Conservation (phyloP, 805 yeast species). For the Spathaspora sp. region DNA sequence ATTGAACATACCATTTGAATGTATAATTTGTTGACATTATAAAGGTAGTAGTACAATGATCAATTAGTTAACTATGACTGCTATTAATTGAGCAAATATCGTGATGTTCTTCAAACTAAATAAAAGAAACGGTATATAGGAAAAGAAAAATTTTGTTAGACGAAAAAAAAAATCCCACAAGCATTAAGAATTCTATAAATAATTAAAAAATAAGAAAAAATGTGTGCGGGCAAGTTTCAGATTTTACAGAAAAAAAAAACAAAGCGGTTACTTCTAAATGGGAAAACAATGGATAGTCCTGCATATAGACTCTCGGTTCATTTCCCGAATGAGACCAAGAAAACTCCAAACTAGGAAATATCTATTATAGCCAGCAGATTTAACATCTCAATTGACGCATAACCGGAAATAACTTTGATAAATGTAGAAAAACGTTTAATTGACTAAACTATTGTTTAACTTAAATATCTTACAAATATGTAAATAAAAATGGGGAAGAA, state of each 20-base stretch:
- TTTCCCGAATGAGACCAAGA: background rate
- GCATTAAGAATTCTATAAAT: background rate
- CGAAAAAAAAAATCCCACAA: background rate
- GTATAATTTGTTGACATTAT: constrained; percentile 21
- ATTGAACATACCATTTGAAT: constrained; percentile 37
- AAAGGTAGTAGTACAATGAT: background rate
- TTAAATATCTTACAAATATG: no score
- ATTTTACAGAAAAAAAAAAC: background rate
- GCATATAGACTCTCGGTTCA: background rate
- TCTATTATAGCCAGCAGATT: background rate
- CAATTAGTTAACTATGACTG: background rate
- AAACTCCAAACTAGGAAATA: background rate
- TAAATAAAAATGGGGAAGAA: no score
- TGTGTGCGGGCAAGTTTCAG: background rate
- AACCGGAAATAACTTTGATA: background rate
- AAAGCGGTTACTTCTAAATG: background rate
- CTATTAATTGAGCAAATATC: background rate
- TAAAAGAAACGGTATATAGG: background rate
- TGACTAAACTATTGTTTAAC: background rate
- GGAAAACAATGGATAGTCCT: background rate
- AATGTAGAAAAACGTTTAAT: background rate
- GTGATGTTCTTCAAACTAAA: background rate
- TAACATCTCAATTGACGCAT: background rate
- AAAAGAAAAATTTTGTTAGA: background rate
- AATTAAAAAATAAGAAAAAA: background rate